Base-by-base conservation (phyloP, 2,329 filamentous ascomycete genomes). In the Madurella mycetomatis region DNA sequence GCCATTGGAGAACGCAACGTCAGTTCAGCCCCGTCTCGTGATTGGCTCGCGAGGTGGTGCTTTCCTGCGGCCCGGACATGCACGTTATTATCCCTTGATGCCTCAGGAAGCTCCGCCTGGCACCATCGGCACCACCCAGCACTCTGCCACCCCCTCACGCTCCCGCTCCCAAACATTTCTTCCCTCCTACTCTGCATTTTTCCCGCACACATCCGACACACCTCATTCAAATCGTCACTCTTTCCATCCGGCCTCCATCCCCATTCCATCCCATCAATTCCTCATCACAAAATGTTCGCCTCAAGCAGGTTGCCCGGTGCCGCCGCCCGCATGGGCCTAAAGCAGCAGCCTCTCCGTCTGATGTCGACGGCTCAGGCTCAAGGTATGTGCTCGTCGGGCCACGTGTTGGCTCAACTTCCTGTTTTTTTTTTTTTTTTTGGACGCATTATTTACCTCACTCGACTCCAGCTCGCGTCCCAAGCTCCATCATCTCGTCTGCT, bases 401-500 rank as follows among this genome's bases (percentile, higher is more conserved):
- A 49, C 18, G 41, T 53, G 45, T 58, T 53, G 43, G 46, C 44
- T 56, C 50, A 44, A 40, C 19, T 44, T 51, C 39, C 15, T 18
- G 7, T 3, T 4, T 25, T 25, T 25, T 25, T 30, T 5, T 41
- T 2, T 19, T 25, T 30, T 5, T 41, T 2, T 19, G 31, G 37
- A 54, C 53, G 50, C 56, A 52, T 54, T 51, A 54, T 56, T 60
- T 56, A 59, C 48, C 32, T 54, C 49, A 41, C 46, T 43, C 45
- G 48, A 50, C 45, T 49, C 50, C 34, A 57, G 45, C 62, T 64
- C 63, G 61, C 51, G 48, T 65, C 47, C 62, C 57, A 42, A 65
- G 63, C 62, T 63, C 63, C 54, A 64, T 65, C 57, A 56, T 65
- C 56, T 43, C 41, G 45, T 56, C 61, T 46, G 55, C 56, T 37